phyloP scores from a whole-genome alignment of 2,329 filamentous ascomycete genomes.

The Ceratocystis lukuohia region DNA sequence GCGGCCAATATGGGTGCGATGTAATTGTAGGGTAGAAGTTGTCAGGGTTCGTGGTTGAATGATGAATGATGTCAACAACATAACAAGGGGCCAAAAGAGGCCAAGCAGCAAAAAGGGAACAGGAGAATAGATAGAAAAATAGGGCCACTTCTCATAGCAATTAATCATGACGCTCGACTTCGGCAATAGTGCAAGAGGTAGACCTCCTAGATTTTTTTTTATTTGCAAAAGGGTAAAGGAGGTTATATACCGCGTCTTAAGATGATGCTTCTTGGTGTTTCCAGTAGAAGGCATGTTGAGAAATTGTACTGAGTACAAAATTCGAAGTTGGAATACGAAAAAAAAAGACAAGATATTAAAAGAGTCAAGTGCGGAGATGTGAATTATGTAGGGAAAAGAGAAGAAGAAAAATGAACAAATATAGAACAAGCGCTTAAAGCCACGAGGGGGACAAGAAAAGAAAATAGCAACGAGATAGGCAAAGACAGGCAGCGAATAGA shows the following conservation, averaged over 20 bases:
- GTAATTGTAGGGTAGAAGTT: background rate
- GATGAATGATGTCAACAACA: background rate
- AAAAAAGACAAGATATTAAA: background rate
- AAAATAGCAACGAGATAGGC: background rate
- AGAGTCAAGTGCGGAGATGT: background rate
- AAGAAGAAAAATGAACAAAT: background rate
- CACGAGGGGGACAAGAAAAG: background rate
- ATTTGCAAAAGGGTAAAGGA: background rate
- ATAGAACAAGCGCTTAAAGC: background rate
- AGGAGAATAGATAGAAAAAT: background rate
- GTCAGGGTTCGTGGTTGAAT: background rate
- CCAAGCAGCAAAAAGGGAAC: background rate
- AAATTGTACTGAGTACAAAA: background rate
- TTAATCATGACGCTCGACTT: background rate
- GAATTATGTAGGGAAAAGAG: background rate
- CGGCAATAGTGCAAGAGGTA: background rate
- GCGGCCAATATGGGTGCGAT: background rate
- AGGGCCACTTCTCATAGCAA: background rate
- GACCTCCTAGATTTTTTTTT: slow-evolving; percentile 2
- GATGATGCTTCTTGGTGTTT: slow-evolving; percentile 15
- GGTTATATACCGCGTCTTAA: slow-evolving; percentile 15
- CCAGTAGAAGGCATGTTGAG: slow-evolving; percentile 13
- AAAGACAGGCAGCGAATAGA: background rate
- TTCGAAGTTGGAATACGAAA: too few species aligned
- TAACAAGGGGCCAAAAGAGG: background rate